Evolutionary conservation across 2,329 filamentous ascomycete species (phyloP).

Genomic region (Phyllosticta paracitricarpa): DNA sequence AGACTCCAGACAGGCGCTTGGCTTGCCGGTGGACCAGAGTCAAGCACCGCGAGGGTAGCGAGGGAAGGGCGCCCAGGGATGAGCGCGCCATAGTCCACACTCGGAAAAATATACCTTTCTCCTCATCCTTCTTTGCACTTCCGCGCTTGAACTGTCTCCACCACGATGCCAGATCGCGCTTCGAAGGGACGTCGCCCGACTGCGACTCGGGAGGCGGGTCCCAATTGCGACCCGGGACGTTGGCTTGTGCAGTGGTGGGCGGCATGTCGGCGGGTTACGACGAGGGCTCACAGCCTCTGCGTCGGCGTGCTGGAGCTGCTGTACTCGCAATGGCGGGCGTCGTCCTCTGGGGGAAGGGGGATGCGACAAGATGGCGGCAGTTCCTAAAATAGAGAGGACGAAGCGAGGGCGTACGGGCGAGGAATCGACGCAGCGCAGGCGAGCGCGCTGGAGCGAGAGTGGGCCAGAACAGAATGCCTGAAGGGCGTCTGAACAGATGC

Average conservation of each 20-base stretch:
- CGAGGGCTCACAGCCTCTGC: constrained; percentile 20
- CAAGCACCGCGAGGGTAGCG: constrained; percentile 1
- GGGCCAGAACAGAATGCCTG: constrained; percentile 4
- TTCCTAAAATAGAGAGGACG: constrained; percentile 11
- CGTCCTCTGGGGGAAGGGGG: constrained; percentile 3
- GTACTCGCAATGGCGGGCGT: constrained; percentile 10
- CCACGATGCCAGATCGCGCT: constrained; percentile 86
- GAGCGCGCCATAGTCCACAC: constrained; percentile 6
- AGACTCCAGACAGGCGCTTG: constrained; percentile 3
- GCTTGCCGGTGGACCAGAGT: background rate
- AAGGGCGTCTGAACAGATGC: constrained; percentile 7
- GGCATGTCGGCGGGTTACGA: constrained; percentile 26
- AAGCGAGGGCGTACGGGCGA: constrained; percentile 9
- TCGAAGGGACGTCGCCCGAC: constrained; percentile 63
- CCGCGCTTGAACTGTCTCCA: constrained; percentile 83
- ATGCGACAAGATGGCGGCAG: background rate
- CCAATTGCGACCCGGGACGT: constrained; percentile 32
- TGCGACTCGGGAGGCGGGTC: constrained; percentile 38
- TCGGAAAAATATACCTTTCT: constrained; percentile 40
- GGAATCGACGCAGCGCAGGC: constrained; percentile 6
- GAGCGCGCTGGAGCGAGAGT: constrained; percentile 2
- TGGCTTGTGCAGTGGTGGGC: constrained; percentile 25
- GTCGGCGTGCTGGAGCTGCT: constrained; percentile 4
- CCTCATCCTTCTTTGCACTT: constrained; percentile 51
- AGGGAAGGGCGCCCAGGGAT: background rate